Conservation (phyloP, 1,139 yeast species). For the Lodderomyces elongisporus region DNA sequence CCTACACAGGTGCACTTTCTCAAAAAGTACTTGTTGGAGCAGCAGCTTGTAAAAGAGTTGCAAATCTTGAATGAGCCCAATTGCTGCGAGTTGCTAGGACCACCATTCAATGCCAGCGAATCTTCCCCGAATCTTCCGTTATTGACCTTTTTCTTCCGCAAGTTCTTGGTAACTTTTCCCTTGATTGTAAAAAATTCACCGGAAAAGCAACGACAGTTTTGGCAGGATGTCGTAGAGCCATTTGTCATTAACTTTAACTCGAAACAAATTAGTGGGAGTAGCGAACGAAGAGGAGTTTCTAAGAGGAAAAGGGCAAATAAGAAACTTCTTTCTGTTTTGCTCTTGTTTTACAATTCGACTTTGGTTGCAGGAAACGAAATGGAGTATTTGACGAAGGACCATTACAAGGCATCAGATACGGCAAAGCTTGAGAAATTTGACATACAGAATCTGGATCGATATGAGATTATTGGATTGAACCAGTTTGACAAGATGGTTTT, state of each 20-base stretch:
- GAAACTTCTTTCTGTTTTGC: slow-evolving; percentile 56
- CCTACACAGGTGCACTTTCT: slow-evolving; percentile 50
- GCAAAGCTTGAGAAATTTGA: slow-evolving; percentile 43
- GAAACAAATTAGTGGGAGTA: slow-evolving; percentile 60
- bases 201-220: slow-evolving; percentile 53
- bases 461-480: slow-evolving; percentile 20
- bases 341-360: slow-evolving; percentile 72
- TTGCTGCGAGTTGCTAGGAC: slow-evolving; percentile 64
- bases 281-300: slow-evolving; percentile 71
- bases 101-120: slow-evolving; percentile 49
- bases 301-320: slow-evolving; percentile 61
- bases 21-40: slow-evolving; percentile 69
- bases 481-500: slow-evolving; percentile 37
- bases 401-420: slow-evolving; percentile 50
- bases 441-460: slow-evolving; percentile 11
- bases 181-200: slow-evolving; percentile 49
- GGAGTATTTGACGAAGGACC: slow-evolving; percentile 37
- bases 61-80: slow-evolving; percentile 50
- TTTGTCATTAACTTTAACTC: slow-evolving; percentile 73
- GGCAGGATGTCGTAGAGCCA: slow-evolving; percentile 75
- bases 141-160: slow-evolving; percentile 56
- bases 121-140: slow-evolving; percentile 51
- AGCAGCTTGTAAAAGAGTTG: slow-evolving; percentile 60
- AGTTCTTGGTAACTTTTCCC: slow-evolving; percentile 68
- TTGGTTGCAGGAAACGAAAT: slow-evolving; percentile 58